Percentiles rank a stretch among this genome's conserved stretches.
Evolutionary conservation across 371 early-diverging fungal genomes (phyloP).

Genomic region (Gilbertella persicaria): DNA sequence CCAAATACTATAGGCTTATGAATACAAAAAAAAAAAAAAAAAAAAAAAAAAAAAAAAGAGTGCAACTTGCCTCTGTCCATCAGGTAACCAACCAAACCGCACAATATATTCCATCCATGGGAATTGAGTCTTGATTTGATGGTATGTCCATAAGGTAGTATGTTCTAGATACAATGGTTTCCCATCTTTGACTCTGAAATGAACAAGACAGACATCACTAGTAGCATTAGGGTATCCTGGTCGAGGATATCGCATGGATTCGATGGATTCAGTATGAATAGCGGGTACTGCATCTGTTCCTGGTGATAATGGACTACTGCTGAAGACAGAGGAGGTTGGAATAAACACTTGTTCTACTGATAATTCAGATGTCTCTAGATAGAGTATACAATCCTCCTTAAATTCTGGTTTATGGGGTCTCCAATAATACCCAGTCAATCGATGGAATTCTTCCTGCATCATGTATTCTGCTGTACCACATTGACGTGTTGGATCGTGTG

Average conservation of each 20-base stretch:
- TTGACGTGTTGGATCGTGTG: constrained; percentile 36
- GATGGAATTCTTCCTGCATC: constrained; percentile 81
- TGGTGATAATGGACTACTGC: no score
- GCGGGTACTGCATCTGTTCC: no score
- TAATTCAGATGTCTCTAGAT: constrained; percentile 65
- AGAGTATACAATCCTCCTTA: constrained; percentile 54
- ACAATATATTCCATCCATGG: constrained; percentile 82
- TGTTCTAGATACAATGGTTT: constrained; percentile 45
- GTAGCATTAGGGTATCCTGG: constrained; percentile 65
- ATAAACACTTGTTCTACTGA: constrained; percentile 60
- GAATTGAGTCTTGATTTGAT: constrained; percentile 47
- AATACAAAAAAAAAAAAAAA: no score
- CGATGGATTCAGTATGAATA: not conserved
- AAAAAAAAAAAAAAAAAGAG: no score
- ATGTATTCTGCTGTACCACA: constrained; percentile 76
- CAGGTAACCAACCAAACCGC: constrained; percentile 75
- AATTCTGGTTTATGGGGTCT: constrained; percentile 40
- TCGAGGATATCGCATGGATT: constrained; percentile 58
- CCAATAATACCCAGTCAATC: constrained; percentile 75
- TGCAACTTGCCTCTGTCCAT: constrained; percentile 52
- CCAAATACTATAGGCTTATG: constrained; percentile 77
- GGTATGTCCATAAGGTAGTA: constrained; percentile 44
- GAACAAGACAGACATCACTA: constrained; percentile 61
- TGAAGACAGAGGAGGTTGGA: constrained; percentile 36
- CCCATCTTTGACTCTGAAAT: constrained; percentile 34